A percentile compares a stretch with the other conserved stretches of the same genome.
Conservation (phyloP, 78 protist genomes). For the Thecamonas trahens region DNA sequence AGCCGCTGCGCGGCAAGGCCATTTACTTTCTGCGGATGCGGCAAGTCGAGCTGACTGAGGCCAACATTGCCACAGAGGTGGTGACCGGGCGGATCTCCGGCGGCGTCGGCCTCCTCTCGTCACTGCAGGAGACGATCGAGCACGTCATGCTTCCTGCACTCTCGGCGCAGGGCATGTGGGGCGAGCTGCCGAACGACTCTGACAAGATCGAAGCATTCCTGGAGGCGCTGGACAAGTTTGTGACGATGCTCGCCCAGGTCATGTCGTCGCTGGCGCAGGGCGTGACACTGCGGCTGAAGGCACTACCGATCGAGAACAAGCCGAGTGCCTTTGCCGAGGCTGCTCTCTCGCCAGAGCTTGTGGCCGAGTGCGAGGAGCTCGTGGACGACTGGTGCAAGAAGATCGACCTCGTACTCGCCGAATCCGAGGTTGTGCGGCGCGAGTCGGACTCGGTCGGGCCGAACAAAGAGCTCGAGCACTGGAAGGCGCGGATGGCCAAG, state of each 20-base stretch:
- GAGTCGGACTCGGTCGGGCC: constrained; percentile 53
- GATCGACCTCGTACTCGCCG: constrained; percentile 16
- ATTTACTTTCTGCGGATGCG: constrained; percentile 1
- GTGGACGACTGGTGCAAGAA: constrained; percentile 23
- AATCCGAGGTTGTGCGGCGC: constrained; percentile 22
- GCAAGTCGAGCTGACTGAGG: neutral
- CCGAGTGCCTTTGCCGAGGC: too few species aligned
- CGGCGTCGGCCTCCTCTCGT: neutral
- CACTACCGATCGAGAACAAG: neutral
- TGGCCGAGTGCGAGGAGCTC: constrained; percentile 11
- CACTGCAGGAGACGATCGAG: neutral
- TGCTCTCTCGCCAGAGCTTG: too few species aligned
- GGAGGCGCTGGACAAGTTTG: constrained; percentile 7
- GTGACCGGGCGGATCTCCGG: too few species aligned
- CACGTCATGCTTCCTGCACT: neutral
- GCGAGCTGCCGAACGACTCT: neutral
- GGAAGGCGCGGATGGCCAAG: constrained; percentile 58
- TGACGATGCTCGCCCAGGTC: neutral
- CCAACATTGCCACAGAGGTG: neutral
- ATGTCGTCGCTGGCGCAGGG: neutral
- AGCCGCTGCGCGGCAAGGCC: constrained; percentile 5
- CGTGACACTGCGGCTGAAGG: too few species aligned
- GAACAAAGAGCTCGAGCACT: constrained; percentile 50
- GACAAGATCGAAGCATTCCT: neutral
- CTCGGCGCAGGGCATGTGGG: neutral